Conservation (phyloP, 768 basidiomycete genomes). For the Pleurotus sapidus region DNA sequence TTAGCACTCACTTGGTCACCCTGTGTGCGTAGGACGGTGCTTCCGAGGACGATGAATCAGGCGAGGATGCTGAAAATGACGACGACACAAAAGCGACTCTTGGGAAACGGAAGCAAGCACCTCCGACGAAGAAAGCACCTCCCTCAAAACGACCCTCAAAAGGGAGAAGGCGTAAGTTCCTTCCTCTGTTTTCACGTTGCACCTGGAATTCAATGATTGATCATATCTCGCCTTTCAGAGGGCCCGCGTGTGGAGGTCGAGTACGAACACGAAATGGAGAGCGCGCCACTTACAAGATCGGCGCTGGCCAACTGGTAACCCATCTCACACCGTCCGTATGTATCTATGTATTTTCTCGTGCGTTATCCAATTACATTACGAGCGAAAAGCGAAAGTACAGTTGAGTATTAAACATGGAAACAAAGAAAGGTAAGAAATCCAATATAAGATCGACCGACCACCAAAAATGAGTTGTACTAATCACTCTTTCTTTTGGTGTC, state of each 20-base stretch:
- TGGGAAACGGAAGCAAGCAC: slow-evolving; percentile 65
- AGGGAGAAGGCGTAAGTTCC: slow-evolving; percentile 46
- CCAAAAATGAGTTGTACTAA: background rate
- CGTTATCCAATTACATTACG: slow-evolving; percentile 1
- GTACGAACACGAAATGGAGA: slow-evolving; percentile 92
- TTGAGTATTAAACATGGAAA: too few relatives aligned
- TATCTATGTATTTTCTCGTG: background rate
- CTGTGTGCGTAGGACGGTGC: slow-evolving; percentile 39
- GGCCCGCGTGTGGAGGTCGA: slow-evolving; percentile 91
- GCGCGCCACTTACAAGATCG: slow-evolving; percentile 50
- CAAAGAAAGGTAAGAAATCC: too few relatives aligned
- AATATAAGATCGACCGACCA: too few relatives aligned
- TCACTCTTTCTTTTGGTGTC: slow-evolving; percentile 27
- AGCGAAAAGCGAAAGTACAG: background rate
- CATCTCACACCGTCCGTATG: background rate
- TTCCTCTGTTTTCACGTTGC: background rate
- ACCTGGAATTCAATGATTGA: background rate
- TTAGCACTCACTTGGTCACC: slow-evolving; percentile 9
- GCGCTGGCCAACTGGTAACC: slow-evolving; percentile 52
- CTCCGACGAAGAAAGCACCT: slow-evolving; percentile 38
- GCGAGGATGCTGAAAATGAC: slow-evolving; percentile 34
- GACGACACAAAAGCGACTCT: slow-evolving; percentile 38
- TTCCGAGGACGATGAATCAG: slow-evolving; percentile 36
- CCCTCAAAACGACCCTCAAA: slow-evolving; percentile 52
- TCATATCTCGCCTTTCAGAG: slow-evolving; percentile 30